These are phyloP conservation scores for Ophiostoma perfectum DNA, from an alignment of 2,329 filamentous ascomycete genomes.

Conservation along the genomic window DNA sequence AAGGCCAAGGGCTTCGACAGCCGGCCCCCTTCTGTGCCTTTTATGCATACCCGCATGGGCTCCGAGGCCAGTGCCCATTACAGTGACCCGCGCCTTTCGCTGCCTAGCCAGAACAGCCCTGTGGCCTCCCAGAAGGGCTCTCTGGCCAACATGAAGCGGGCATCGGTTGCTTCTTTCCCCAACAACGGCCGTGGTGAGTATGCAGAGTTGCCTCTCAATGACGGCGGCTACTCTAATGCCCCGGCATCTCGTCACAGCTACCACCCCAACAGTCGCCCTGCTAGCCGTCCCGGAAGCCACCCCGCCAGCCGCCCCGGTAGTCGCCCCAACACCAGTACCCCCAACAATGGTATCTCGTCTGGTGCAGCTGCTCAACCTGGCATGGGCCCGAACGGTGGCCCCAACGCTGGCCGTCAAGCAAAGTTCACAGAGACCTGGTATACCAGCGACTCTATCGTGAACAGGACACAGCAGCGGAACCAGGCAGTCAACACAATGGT, in stretches of 20 bases:
- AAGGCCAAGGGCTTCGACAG: constrained; percentile 49
- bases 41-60: constrained; percentile 68
- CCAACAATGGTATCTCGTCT: neutral
- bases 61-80: constrained; percentile 48
- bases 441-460: constrained; percentile 49
- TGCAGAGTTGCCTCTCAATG: constrained; percentile 44
- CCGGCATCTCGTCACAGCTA: constrained; percentile 15
- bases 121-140: constrained; percentile 39
- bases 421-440: constrained; percentile 53
- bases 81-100: constrained; percentile 49
- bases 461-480: constrained; percentile 50
- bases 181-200: constrained; percentile 38
- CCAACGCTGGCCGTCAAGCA: constrained; percentile 36
- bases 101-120: constrained; percentile 49
- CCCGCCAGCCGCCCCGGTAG: constrained; percentile 20
- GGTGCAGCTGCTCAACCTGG: neutral
- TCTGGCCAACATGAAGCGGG: constrained; percentile 37
- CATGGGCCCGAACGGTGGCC: constrained; percentile 3
- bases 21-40: constrained; percentile 60
- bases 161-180: constrained; percentile 36
- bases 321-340: constrained; percentile 13
- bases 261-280: constrained; percentile 18
- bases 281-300: constrained; percentile 17
- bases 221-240: constrained; percentile 32
- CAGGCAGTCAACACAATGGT: constrained; percentile 37